Base-by-base conservation (phyloP, 1,139 yeast genomes). In the Hemisphaericaspora xylofermentans region DNA sequence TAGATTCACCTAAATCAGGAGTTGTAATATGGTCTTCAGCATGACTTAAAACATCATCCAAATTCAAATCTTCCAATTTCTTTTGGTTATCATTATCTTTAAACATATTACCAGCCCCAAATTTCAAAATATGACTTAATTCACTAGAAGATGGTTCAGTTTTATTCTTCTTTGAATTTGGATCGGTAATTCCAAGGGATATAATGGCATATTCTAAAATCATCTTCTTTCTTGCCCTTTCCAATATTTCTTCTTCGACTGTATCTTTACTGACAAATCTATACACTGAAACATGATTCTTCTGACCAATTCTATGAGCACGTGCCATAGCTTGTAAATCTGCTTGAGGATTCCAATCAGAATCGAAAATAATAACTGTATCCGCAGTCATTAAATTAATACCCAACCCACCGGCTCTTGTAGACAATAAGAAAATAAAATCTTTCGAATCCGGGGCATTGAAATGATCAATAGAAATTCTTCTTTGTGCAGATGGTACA, bases 291-390 rank as follows among this genome's bases (percentile, higher is more conserved):
- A 93, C 99, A 64, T 93, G 98, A 54, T 88, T 89, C 63, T 93
- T 93, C 63, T 93, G 99, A 13, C 99, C 99, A 58, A 93, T 93
- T 72, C 99, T 83, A 66, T 93, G 99, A 3, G 98, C 99, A 66
- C 99, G 82, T 0, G 98, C 99, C 99, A 94, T 94, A 4, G 98
- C 98, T 66, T 93, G 98, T 52, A 91, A 70, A 74, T 91, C 98
- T 1, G 98, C 98, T 64, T 93, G 98, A 1, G 98, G 98, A 58
- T 93, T 93, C 99, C 99, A 93, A 68, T 93, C 99, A 10, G 96
- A 87, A 66, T 93, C 99, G 65, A 93, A 93, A 34, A 93, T 89
- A 52, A 93, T 88, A 27, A 93, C 99, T 4, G 98, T 93, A 58
- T 93, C 99, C 3, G 99, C 98, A 5, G 98, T 93, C 98, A 91